Conservation (phyloP, 805 yeast genomes). For the Candida yuanshanica region DNA sequence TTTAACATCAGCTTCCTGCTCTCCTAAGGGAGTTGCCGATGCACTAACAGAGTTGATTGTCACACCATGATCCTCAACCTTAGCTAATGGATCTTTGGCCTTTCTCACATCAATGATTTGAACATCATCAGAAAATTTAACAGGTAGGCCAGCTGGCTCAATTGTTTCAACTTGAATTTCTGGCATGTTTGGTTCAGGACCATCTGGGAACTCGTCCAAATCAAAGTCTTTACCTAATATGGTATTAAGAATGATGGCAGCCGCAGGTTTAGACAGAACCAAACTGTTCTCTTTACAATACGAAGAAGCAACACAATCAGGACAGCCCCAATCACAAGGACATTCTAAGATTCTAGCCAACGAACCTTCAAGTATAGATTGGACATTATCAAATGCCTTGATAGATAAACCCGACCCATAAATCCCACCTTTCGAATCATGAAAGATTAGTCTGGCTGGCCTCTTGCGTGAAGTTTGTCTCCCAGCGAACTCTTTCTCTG, state of each 20-base stretch:
- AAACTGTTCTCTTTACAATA: constrained; percentile 75
- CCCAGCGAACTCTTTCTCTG: constrained; percentile 88
- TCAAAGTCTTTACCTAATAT: constrained; percentile 53
- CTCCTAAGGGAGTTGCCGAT: not conserved
- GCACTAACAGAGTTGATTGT: constrained; percentile 15
- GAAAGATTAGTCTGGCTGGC: constrained; percentile 82
- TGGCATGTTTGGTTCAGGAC: constrained; percentile 78
- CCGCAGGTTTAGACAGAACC: constrained; percentile 86
- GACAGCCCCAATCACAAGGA: constrained; percentile 62
- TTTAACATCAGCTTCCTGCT: not conserved
- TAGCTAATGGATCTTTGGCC: constrained; percentile 13
- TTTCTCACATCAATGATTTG: constrained; percentile 41
- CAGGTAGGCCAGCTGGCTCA: constrained; percentile 45
- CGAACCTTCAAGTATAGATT: constrained; percentile 57
- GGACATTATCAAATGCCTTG: constrained; percentile 75
- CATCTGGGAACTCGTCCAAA: constrained; percentile 45
- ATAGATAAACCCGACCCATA: constrained; percentile 75
- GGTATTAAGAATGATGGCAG: constrained; percentile 58
- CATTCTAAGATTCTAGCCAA: constrained; percentile 57
- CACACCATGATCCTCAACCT: constrained; percentile 10
- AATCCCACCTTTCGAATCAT: constrained; percentile 78
- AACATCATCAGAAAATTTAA: constrained; percentile 58
- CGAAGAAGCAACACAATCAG: constrained; percentile 79
- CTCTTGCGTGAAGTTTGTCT: constrained; percentile 66
- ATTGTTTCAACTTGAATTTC: constrained; percentile 63